Evolutionary conservation across 441 rosid species (phyloP).

Genomic region (Brassica balearica): DNA sequence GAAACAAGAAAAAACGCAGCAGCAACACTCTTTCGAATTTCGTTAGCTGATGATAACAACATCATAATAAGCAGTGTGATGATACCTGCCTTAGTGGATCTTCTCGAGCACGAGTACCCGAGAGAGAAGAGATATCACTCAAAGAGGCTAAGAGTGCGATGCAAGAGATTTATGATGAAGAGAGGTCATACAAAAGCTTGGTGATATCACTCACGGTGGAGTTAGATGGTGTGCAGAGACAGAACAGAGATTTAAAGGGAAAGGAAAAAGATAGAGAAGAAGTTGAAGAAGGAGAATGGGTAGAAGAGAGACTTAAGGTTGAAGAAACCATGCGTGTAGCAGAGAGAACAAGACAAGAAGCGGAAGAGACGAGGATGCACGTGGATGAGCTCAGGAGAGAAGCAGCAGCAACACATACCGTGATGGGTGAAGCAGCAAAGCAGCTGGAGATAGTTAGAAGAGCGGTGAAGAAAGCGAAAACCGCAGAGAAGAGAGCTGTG

Average conservation of each 20-base stretch:
- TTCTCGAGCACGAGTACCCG: too few relatives aligned
- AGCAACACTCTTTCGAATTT: too few relatives aligned
- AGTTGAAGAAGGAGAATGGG: constrained; percentile 27
- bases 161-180: constrained; percentile 61
- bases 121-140: too few relatives aligned
- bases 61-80: too few relatives aligned
- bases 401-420: constrained; percentile 50
- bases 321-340: constrained; percentile 53
- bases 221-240: constrained; percentile 58
- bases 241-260: constrained; percentile 47
- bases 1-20: too few relatives aligned
- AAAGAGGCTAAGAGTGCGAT: constrained; percentile 62
- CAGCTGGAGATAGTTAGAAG: constrained; percentile 48
- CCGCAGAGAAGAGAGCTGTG: constrained; percentile 55
- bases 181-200: constrained; percentile 51
- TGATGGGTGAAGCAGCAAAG: constrained; percentile 50
- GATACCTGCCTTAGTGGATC: too few relatives aligned
- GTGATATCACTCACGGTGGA: constrained; percentile 53
- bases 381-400: constrained; percentile 41
- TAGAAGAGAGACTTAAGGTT: constrained; percentile 39
- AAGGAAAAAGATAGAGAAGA: constrained; percentile 43
- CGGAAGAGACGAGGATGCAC: constrained; percentile 56
- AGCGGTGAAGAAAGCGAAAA: constrained; percentile 61
- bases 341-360: constrained; percentile 57
- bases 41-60: too few relatives aligned